Evolutionary conservation across 306 rosid genomes (phyloP).

Genomic region (Castanea sativa): DNA sequence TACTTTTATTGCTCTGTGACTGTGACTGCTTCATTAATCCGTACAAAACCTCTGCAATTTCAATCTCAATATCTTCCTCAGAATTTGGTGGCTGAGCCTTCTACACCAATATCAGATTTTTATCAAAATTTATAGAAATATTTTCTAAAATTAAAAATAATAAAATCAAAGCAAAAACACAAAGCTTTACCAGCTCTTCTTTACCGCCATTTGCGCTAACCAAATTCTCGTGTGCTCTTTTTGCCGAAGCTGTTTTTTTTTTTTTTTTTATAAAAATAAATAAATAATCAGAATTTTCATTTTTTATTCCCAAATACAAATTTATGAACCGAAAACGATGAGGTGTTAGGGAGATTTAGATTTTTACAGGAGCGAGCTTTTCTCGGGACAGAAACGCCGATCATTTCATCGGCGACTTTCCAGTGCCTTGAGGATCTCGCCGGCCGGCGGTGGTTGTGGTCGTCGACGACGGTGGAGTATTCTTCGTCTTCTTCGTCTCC

Average conservation of each 20-base stretch:
- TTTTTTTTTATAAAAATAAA: background rate
- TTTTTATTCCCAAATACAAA: background rate
- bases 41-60: slow-evolving; percentile 77
- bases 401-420: slow-evolving; percentile 40
- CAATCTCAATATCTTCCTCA: slow-evolving; percentile 57
- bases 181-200: slow-evolving; percentile 29
- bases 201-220: slow-evolving; percentile 37
- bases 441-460: slow-evolving; percentile 42
- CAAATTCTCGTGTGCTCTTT: slow-evolving; percentile 47
- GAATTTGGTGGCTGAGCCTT: slow-evolving; percentile 32
- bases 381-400: slow-evolving; percentile 62
- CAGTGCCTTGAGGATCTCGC: slow-evolving; percentile 19
- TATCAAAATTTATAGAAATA: background rate
- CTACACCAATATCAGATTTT: slow-evolving; percentile 27
- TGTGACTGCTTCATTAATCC: slow-evolving; percentile 35
- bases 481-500: slow-evolving; percentile 40
- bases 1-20: background rate
- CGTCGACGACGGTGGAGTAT: slow-evolving; percentile 25
- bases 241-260: slow-evolving; percentile 45
- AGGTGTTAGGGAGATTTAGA: background rate
- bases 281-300: background rate
- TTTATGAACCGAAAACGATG: background rate
- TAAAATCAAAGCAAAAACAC: background rate
- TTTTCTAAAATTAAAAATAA: background rate
- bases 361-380: slow-evolving; percentile 77